A percentile compares a stretch with the other conserved stretches of the same genome.
Conservation (phyloP, 352 stramenopile species). For the Globisporangium cystogenes region DNA sequence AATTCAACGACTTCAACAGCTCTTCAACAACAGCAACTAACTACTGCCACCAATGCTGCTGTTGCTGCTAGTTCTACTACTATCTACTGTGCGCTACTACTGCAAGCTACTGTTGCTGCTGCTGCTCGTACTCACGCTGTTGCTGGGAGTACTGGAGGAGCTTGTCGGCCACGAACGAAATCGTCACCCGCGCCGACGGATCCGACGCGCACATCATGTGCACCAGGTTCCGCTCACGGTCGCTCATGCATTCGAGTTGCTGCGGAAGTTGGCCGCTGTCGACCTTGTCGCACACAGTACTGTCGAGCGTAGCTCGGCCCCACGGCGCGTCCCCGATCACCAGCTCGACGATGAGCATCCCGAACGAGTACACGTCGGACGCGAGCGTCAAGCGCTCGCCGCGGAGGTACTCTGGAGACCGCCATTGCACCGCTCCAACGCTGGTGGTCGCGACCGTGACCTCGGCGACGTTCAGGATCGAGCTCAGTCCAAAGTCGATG, state of each 20-base stretch:
- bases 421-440: constrained; percentile 3
- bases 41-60: no score
- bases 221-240: constrained; percentile 4
- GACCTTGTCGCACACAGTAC: constrained; percentile 1
- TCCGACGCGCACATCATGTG: constrained; percentile 9
- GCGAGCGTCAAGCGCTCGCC: constrained; percentile 7
- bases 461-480: constrained; percentile 5
- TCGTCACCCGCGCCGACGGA: background rate
- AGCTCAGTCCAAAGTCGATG: constrained; percentile 11
- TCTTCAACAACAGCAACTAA: no score
- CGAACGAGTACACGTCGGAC: constrained; percentile 13
- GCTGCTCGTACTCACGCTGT: no score
- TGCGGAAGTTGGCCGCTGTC: background rate
- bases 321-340: constrained; percentile 5
- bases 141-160: background rate
- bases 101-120: background rate
- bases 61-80: no score
- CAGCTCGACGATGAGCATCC: constrained; percentile 10
- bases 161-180: constrained; percentile 5
- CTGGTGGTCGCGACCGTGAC: constrained; percentile 3
- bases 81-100: no score
- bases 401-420: constrained; percentile 4
- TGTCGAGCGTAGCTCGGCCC: constrained; percentile 1
- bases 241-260: background rate
- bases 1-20: no score